Base-by-base conservation (phyloP, 345 rosid genomes). In the Melaleuca quinquenervia region DNA sequence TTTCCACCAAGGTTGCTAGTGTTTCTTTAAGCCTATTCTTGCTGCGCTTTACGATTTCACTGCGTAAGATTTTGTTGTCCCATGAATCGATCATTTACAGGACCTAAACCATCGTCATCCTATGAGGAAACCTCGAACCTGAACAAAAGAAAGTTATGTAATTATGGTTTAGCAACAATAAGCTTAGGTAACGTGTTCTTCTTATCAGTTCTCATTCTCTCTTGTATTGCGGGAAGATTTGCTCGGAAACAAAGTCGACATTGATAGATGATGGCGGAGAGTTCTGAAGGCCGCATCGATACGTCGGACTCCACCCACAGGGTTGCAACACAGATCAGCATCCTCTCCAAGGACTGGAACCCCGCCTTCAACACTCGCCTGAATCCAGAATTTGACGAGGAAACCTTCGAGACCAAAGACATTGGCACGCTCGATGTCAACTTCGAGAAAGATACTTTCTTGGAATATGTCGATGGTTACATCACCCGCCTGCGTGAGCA, bases 361-460 rank as follows among this genome's bases (percentile, higher is more conserved):
- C 7, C 8, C 22, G 48, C 78, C 48, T 70, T 32, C 2, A 36
- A 70, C 48, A 70, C 78, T 36, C 78, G 32, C 78, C 78, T 48
- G 7, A 3, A 24, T 2, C 48, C 32, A 70, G 78, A 70, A 70
- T 70, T 70, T 18, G 78, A 70, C 12, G 48, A 8, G 78, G 78
- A 70, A 36, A 32, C 2, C 13, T 70, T 36, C 11, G 7, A 3
- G 26, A 2, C 3, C 3, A 70, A 18, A 32, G 48, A 18, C 1
- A 0, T 8, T 9, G 6, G 78, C 0, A 1, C 13, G 48, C 78
- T 8, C 0, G 26, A 36, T 9, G 3, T 6, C 2, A 10, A 8
- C 44, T 32, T 10, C 7, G 0, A 7, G 24, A 36, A 36, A 20
- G 48, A 70, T 70, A 18, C 13, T 36, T 70, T 70, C 24, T 0